Base-by-base conservation (phyloP, 169 alveolate species). In the Babesia ovis region DNA sequence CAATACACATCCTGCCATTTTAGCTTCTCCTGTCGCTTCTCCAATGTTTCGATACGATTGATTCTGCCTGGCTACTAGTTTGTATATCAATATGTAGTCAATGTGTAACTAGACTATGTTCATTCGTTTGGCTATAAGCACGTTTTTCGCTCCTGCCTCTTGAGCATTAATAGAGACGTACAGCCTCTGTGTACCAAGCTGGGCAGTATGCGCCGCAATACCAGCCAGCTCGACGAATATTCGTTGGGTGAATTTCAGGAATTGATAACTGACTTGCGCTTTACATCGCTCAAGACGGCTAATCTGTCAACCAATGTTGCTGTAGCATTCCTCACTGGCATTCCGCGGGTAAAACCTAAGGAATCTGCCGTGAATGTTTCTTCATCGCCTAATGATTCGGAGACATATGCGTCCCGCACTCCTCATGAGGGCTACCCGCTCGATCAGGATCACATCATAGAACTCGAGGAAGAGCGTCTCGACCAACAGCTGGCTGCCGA, bases 281-380 rank as follows among this genome's bases (percentile, higher is more conserved):
- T 64, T 58, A 51, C 86, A 4, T 55, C 86, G 20, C 35, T 79
- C 58, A 79, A 79, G 55, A 66, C 86, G 16, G 72, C 86, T 35
- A 60, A 79, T 34, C 75, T 79, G 25, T 79, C 86, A 23, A 42
- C 82, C 51, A 79, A 79, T 37, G 86, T 79, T 8, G 86, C 86
- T 4, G 57, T 79, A 0, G 64, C 86, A 8, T 79, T 79, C 64
- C 56, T 79, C 35, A 50, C 82, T 5, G 67, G 67, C 31, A 68
- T 79, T 20, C 83, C 75, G 25, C 48, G 29, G 39, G 83, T 50
- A 20, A 3, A 55, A 1, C 74, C 62, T 50, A 64, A 48, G 45
- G 53, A 31, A 1, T 0, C 3, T 3, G 50, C 23, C 6, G 0
- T 31, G 51, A 1, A 3, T 29, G 51, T 12, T 8, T 22, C 59